These are phyloP conservation scores for Candida qinlingensis DNA, from an alignment of 805 yeast genomes.

Conservation along the genomic window DNA sequence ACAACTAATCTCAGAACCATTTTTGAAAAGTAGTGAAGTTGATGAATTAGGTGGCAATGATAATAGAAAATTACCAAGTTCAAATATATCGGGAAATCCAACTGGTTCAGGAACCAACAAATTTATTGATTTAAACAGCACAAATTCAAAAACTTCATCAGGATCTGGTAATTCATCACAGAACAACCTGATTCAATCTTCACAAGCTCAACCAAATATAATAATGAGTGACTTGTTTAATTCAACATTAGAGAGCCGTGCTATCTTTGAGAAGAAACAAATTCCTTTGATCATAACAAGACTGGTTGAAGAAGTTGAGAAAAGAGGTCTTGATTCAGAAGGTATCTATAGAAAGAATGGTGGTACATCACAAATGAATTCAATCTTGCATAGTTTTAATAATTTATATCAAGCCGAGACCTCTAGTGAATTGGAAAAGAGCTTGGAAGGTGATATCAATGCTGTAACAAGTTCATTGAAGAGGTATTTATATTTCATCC, in stretches of 20 bases:
- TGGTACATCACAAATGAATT: slow-evolving; percentile 30
- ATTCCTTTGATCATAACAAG: slow-evolving; percentile 69
- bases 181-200: not conserved
- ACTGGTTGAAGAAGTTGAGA: slow-evolving; percentile 75
- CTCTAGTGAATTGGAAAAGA: slow-evolving; percentile 29
- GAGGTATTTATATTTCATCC: slow-evolving; percentile 67
- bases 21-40: slow-evolving; percentile 28
- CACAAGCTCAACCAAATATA: not conserved
- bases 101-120: not conserved
- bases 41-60: slow-evolving; percentile 31
- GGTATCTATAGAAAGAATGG: slow-evolving; percentile 90
- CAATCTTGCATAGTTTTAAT: slow-evolving; percentile 28
- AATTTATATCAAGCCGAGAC: slow-evolving; percentile 25
- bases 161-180: slow-evolving; percentile 6
- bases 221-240: slow-evolving; percentile 24
- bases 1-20: slow-evolving; percentile 32
- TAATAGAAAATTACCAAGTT: slow-evolving; percentile 26
- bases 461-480: slow-evolving; percentile 85
- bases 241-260: slow-evolving; percentile 57
- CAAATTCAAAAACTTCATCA: slow-evolving; percentile 5
- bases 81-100: not conserved
- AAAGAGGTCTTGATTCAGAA: slow-evolving; percentile 67
- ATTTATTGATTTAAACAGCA: slow-evolving; percentile 7
- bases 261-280: slow-evolving; percentile 51
- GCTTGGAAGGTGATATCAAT: slow-evolving; percentile 63